Evolutionary conservation across 768 basidiomycete species (phyloP).

Genomic region (Panellus pusillus): DNA sequence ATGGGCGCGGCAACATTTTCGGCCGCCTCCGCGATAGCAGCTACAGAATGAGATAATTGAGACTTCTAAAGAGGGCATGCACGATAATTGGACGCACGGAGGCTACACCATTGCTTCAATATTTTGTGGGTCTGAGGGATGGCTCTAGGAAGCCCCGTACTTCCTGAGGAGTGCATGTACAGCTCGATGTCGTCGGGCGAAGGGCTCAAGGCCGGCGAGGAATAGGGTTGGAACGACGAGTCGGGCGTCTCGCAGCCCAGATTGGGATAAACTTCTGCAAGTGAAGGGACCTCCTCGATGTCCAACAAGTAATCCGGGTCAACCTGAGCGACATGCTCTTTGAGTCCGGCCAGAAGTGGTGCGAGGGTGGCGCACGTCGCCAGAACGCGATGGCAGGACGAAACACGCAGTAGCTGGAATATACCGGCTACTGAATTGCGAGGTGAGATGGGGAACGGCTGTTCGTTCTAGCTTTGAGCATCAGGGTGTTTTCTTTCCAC

Average conservation of each 20-base stretch:
- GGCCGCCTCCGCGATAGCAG: not conserved
- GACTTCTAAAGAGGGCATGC: not conserved
- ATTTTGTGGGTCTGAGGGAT: conserved; percentile 24
- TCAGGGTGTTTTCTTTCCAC: conserved; percentile 8
- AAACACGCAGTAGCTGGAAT: conserved; percentile 30
- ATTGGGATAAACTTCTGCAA: conserved; percentile 28
- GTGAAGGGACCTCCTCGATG: conserved; percentile 18
- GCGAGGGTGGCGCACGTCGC: conserved; percentile 27
- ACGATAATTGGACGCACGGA: conserved; percentile 21
- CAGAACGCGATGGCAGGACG: conserved; percentile 33
- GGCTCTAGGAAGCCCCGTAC: conserved; percentile 32
- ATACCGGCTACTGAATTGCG: conserved; percentile 36
- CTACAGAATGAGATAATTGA: not conserved
- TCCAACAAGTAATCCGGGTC: conserved; percentile 9
- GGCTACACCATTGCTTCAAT: conserved; percentile 21
- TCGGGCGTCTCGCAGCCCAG: conserved; percentile 25
- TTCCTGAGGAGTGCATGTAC: conserved; percentile 34
- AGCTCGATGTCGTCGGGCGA: not conserved
- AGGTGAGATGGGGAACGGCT: conserved; percentile 38
- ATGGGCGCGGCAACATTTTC: conserved; percentile 3
- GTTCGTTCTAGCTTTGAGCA: not conserved
- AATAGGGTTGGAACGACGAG: conserved; percentile 11
- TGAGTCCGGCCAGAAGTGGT: conserved; percentile 24
- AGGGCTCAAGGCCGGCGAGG: not conserved
- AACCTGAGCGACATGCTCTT: conserved; percentile 4